Conservation (phyloP, 768 basidiomycete genomes). For the Glaciozyma martinii region DNA sequence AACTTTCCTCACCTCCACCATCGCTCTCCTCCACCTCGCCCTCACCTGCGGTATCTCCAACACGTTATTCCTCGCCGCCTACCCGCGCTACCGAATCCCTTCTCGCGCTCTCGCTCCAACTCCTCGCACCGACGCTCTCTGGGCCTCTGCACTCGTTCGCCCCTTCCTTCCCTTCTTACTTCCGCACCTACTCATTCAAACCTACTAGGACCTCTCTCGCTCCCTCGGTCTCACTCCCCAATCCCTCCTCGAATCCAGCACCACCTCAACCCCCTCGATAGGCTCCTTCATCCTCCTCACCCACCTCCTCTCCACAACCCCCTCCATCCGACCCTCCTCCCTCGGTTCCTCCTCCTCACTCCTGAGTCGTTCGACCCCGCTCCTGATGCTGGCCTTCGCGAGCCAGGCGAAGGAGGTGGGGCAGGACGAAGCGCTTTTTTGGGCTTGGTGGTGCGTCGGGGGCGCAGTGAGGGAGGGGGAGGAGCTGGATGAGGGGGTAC, state of each 20-base stretch:
- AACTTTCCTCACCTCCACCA: not conserved
- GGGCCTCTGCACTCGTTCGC: not conserved
- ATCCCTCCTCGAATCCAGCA: not conserved
- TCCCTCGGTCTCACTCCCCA: not conserved
- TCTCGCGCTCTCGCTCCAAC: not conserved
- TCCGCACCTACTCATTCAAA: too few relatives aligned
- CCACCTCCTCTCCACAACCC: not conserved
- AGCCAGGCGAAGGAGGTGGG: not conserved
- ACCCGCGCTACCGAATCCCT: slow-evolving; percentile 5
- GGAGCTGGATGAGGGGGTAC: not conserved
- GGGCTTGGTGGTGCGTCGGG: slow-evolving; percentile 16
- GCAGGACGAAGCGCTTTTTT: slow-evolving; percentile 14
- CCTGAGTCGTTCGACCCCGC: too few relatives aligned
- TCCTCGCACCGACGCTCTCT: not conserved
- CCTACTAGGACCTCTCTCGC: not conserved
- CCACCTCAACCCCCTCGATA: not conserved
- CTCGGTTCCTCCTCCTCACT: not conserved
- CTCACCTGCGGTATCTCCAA: not conserved
- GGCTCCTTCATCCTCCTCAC: slow-evolving; percentile 10
- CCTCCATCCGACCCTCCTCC: not conserved
- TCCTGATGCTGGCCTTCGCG: not conserved
- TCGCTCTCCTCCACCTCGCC: not conserved
- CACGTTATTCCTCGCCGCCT: not conserved
- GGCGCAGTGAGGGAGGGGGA: not conserved
- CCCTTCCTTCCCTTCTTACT: not conserved